Evolutionary conservation across 805 yeast genomes (phyloP), one percentile per base, ranked within the genome.

Genomic region (Spathaspora arborariae): DNA sequence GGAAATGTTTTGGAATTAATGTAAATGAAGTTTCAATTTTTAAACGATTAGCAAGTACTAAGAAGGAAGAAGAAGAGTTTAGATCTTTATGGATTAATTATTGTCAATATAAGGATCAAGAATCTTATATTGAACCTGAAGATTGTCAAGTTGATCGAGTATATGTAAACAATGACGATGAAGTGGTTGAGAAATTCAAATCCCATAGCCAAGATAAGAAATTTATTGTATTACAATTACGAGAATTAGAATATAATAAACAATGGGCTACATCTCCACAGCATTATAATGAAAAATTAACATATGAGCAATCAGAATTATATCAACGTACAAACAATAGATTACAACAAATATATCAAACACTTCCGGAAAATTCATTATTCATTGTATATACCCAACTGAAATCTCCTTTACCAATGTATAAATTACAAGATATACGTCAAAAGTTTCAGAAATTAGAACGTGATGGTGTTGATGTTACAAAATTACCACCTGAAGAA

Each of bases 381-480:
- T 53, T 91, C 13, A 66, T 88, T 1, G 57, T 89, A 1, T 70
- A 80, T 54, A 74, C 88, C 0, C 88, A 87, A 1, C 68, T 77
- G 43, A 88, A 89, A 9, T 80, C 82, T 55, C 78, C 82, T 2
- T 61, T 74, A 8, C 75, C 71, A 42, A 68, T 81, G 65, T 63
- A 64, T 44, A 60, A 64, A 41, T 64, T 88, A 38, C 78, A 76
- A 42, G 58, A 59, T 9, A 53, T 74, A 24, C 73, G 74, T 51
- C 65, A 71, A 41, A 63, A 58, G 35, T 79, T 70, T 49, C 75
- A 75, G 49, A 59, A 66, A 48, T 69, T 71, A 30, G 76, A 72
- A 60, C 69, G 68, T 44, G 65, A 63, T 27, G 62, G 64, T 3
- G 68, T 60, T 49, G 74, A 68, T 51, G 66, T 79, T 57, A 72